Conservation (phyloP, 352 stramenopile species). For the Globisporangium polare region DNA sequence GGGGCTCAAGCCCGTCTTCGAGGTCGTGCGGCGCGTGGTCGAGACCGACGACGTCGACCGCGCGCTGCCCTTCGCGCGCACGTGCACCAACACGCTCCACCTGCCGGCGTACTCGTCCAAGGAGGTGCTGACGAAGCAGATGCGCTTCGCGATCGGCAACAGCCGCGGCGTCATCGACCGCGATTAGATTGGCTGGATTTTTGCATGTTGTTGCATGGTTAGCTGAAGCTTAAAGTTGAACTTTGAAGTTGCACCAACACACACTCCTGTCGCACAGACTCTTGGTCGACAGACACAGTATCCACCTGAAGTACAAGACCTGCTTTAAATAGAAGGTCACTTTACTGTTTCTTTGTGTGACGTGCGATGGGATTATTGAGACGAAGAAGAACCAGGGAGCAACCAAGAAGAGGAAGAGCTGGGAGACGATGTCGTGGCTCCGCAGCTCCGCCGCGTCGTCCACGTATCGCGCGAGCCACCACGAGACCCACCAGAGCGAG, state of each 20-base stretch:
- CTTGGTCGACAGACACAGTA: too few species aligned
- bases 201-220: too few species aligned
- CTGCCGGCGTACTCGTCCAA: slow-evolving; percentile 80
- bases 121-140: slow-evolving; percentile 48
- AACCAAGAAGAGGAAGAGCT: background rate
- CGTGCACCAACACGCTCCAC: slow-evolving; percentile 85
- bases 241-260: too few species aligned
- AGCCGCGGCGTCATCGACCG: slow-evolving; percentile 83
- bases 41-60: slow-evolving; percentile 67
- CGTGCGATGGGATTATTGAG: too few species aligned
- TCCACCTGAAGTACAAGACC: too few species aligned
- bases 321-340: background rate
- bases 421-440: slow-evolving; percentile 44
- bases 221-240: too few species aligned
- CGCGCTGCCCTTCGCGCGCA: slow-evolving; percentile 77
- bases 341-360: background rate
- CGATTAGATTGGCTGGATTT: slow-evolving; percentile 35
- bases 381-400: background rate
- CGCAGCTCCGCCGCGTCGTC: slow-evolving; percentile 43
- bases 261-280: too few species aligned
- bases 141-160: slow-evolving; percentile 73
- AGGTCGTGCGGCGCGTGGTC: slow-evolving; percentile 78
- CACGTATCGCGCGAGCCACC: slow-evolving; percentile 28
- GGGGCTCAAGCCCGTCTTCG: slow-evolving; percentile 66
- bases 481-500: slow-evolving; percentile 80